phyloP scores from a whole-genome alignment of 2,329 filamentous ascomycete genomes.

The Aphanoascus verrucosus region DNA sequence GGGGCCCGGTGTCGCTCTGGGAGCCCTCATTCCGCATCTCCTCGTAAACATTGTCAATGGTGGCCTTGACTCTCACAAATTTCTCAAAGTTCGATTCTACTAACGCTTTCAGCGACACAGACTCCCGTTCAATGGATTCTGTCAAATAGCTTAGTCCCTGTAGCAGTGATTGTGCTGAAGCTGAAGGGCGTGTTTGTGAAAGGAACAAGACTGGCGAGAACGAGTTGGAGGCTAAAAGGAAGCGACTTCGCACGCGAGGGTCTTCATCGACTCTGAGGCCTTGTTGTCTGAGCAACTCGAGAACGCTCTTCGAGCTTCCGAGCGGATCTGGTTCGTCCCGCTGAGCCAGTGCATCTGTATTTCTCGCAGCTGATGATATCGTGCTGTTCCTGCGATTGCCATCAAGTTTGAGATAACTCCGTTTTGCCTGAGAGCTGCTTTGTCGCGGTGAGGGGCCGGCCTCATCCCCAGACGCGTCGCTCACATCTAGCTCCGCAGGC shows the following conservation, averaged over 20 bases:
- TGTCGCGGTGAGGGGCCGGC: slow-evolving; percentile 18
- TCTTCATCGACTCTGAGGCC: slow-evolving; percentile 81
- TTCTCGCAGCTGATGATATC: slow-evolving; percentile 28
- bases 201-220: slow-evolving; percentile 90
- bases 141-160: slow-evolving; percentile 77
- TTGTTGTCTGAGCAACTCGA: slow-evolving; percentile 63
- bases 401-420: slow-evolving; percentile 76
- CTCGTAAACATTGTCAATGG: slow-evolving; percentile 96
- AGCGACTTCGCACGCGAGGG: slow-evolving; percentile 69
- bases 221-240: slow-evolving; percentile 86
- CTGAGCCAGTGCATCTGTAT: slow-evolving; percentile 62
- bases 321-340: slow-evolving; percentile 88
- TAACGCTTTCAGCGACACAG: slow-evolving; percentile 85
- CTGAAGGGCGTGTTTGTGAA: slow-evolving; percentile 78
- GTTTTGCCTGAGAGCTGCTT: slow-evolving; percentile 37
- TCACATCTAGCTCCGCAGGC: slow-evolving; percentile 70
- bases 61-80: slow-evolving; percentile 93
- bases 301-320: slow-evolving; percentile 77
- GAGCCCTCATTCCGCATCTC: slow-evolving; percentile 77
- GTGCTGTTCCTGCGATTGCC: slow-evolving; percentile 60
- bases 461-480: slow-evolving; percentile 52
- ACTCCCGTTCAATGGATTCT: slow-evolving; percentile 92
- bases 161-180: slow-evolving; percentile 70
- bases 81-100: slow-evolving; percentile 98
- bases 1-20: slow-evolving; percentile 21